Evolutionary conservation across 495 filamentous ascomycete species (phyloP).

Genomic region (Gamarada debralockiae): DNA sequence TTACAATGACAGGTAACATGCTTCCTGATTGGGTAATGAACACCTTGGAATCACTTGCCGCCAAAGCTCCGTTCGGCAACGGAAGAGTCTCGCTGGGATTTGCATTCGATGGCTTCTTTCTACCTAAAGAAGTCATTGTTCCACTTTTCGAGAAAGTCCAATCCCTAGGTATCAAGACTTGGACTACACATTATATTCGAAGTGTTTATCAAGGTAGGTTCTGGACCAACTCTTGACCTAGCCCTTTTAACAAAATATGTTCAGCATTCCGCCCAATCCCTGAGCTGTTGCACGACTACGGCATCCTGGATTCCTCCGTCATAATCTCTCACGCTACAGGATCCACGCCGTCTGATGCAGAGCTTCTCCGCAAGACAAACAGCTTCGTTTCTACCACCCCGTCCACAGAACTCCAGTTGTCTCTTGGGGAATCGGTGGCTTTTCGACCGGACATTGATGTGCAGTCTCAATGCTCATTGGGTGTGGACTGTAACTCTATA

Average conservation of each 20-base stretch:
- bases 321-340: constrained; percentile 35
- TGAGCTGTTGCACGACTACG: constrained; percentile 28
- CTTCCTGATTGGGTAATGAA: constrained; percentile 38
- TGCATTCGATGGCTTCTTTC: constrained; percentile 36
- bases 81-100: constrained; percentile 37
- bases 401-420: constrained; percentile 41
- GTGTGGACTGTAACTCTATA: constrained; percentile 46
- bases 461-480: constrained; percentile 32
- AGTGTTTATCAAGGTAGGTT: constrained; percentile 16
- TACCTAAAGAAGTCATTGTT: constrained; percentile 32
- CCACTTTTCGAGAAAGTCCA: constrained; percentile 29
- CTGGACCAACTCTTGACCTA: neutral
- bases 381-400: constrained; percentile 35
- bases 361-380: constrained; percentile 23
- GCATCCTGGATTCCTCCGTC: constrained; percentile 33
- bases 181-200: constrained; percentile 34
- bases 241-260: no score
- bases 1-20: constrained; percentile 27
- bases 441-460: constrained; percentile 19
- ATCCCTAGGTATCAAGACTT: constrained; percentile 26
- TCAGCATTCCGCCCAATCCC: constrained; percentile 18
- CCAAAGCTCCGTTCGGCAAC: constrained; percentile 32
- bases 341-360: constrained; percentile 23
- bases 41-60: constrained; percentile 31
- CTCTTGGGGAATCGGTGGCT: constrained; percentile 1